Evolutionary conservation across 2,329 filamentous ascomycete genomes (phyloP), one percentile per base, ranked within the genome.

Genomic region (Alternaria conjuncta): DNA sequence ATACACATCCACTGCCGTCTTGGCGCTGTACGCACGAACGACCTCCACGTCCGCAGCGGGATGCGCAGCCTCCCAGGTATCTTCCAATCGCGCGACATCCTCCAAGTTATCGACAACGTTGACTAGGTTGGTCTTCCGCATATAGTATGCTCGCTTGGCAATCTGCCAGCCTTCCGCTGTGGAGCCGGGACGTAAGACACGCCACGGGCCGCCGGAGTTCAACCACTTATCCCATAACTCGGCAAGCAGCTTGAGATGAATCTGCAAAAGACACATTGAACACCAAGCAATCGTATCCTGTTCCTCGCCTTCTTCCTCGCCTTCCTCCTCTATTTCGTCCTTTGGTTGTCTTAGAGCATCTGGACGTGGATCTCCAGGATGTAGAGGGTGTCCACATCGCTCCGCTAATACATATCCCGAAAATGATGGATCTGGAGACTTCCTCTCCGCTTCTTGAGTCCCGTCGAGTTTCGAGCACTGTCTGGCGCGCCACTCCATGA

Each of bases 131-230:
- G 62, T 46, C 30, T 64, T 65, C 8, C 54, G 57, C 6, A 11
- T 32, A 10, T 64, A 55, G 32, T 60, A 66, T 1, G 66, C 49
- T 25, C 49, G 47, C 44, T 62, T 62, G 12, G 12, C 6, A 7
- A 3, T 11, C 8, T 47, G 21, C 3, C 10, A 41, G 23, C 28
- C 15, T 3, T 54, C 26, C 5, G 4, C 43, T 9, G 41, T 20
- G 18, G 10, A 13, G 21, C 47, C 60, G 26, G 18, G 10, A 18
- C 28, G 60, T 9, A 54, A 15, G 15, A 23, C 18, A 6, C 60
- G 60, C 65, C 67, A 70, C 1, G 69, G 66, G 9, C 63, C 69
- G 5, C 67, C 67, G 1, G 58, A 6, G 2, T 60, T 44, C 2
- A n/a, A 2, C 65, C 65, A 71, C 13, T 54, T 61, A 0, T 44